A percentile compares a stretch with the other conserved stretches of the same genome.
phyloP scores from a whole-genome alignment of 805 yeast genomes.

The Wickerhamiella cacticola region DNA sequence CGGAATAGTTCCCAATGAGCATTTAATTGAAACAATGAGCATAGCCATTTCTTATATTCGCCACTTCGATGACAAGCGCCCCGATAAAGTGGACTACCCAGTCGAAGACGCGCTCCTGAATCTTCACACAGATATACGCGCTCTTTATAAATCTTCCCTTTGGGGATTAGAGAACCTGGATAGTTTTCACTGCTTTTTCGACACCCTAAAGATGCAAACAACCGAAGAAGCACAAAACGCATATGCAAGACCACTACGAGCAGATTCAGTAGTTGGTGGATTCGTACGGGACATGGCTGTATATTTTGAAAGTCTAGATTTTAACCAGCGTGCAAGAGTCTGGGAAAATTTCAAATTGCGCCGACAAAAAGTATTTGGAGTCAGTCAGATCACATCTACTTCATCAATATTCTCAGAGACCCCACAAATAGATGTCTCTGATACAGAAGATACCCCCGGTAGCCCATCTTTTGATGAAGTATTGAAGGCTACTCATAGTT shows the following conservation, averaged over 20 bases:
- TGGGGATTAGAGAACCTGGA: slow-evolving; percentile 1
- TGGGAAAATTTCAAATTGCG: background rate
- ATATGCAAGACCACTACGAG: background rate
- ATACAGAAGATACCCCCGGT: too few species aligned
- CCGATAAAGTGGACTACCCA: background rate
- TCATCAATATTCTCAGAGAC: background rate
- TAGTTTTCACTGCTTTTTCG: background rate
- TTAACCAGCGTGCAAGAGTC: background rate
- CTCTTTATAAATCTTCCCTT: background rate
- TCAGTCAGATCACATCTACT: background rate
- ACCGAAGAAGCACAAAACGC: background rate
- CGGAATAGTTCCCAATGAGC: background rate
- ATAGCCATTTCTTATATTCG: background rate
- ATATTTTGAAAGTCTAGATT: background rate
- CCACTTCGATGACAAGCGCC: background rate
- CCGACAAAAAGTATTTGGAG: background rate
- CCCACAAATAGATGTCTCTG: too few species aligned
- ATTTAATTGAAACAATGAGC: slow-evolving; percentile 1
- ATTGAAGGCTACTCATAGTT: background rate
- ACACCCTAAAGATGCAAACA: background rate
- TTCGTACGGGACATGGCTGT: background rate
- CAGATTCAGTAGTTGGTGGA: slow-evolving; percentile 7
- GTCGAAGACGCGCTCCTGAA: background rate
- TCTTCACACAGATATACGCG: background rate
- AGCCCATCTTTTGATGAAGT: too few species aligned